Evolutionary conservation across 2,329 filamentous ascomycete genomes (phyloP).

Genomic region (Calonectria montana): DNA sequence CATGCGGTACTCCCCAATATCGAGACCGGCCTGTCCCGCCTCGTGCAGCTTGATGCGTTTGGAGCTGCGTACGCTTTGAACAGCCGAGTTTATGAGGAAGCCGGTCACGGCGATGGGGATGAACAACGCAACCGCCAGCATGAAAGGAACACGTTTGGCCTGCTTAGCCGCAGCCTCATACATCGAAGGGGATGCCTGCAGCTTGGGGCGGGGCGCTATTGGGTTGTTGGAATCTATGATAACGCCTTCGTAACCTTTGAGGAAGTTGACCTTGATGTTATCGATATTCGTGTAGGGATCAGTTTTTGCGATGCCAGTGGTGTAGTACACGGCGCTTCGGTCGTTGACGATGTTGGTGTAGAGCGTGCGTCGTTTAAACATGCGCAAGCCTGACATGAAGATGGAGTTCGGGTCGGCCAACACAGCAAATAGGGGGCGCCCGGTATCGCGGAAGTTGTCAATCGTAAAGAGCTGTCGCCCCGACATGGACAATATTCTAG

Average conservation of each 20-base stretch:
- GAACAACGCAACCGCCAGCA: constrained; percentile 74
- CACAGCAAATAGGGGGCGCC: constrained; percentile 81
- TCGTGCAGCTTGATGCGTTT: constrained; percentile 83
- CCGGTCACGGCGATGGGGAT: constrained; percentile 78
- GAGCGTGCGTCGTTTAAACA: constrained; percentile 80
- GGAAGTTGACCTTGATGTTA: constrained; percentile 76
- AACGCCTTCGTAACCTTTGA: constrained; percentile 79
- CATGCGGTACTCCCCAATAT: constrained; percentile 77
- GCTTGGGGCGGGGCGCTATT: constrained; percentile 59
- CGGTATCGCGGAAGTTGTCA: constrained; percentile 86
- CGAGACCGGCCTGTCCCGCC: constrained; percentile 73
- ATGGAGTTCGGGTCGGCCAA: constrained; percentile 86
- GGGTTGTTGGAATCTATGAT: constrained; percentile 78
- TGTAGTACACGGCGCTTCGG: constrained; percentile 84
- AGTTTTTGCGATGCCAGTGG: constrained; percentile 78
- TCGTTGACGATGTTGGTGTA: constrained; percentile 94
- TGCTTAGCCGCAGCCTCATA: constrained; percentile 47
- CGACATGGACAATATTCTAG: constrained; percentile 82
- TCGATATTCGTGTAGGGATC: constrained; percentile 81
- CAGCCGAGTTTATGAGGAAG: constrained; percentile 79
- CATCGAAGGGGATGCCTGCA: constrained; percentile 43
- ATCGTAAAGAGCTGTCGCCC: constrained; percentile 89
- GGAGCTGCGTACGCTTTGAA: constrained; percentile 81
- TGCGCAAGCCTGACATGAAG: constrained; percentile 82
- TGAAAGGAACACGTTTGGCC: constrained; percentile 69